These are phyloP conservation scores for Cyberlindnera euphorbiiphila DNA, from an alignment of 805 yeast species.

Conservation along the genomic window DNA sequence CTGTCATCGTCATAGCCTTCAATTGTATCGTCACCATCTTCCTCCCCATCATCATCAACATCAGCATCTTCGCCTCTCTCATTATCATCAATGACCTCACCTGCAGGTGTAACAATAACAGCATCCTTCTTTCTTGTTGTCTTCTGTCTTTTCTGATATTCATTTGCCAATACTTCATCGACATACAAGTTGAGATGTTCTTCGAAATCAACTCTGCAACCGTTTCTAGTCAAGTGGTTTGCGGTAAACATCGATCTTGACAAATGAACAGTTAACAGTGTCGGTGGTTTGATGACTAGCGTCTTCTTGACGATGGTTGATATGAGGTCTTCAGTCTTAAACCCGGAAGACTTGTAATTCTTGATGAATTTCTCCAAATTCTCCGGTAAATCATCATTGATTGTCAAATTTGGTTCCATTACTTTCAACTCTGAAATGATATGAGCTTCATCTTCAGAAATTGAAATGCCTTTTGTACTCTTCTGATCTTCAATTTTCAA, in stretches of 20 bases:
- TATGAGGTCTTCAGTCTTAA: conserved; percentile 43
- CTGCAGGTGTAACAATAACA: conserved; percentile 13
- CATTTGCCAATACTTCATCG: conserved; percentile 34
- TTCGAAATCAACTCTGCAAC: conserved; percentile 65
- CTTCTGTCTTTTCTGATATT: conserved; percentile 28
- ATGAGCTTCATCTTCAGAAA: conserved; percentile 29
- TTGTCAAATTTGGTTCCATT: conserved; percentile 37
- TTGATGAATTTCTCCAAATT: conserved; percentile 46
- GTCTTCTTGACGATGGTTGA: conserved; percentile 68
- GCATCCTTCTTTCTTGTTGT: conserved; percentile 18
- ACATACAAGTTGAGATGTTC: conserved; percentile 49
- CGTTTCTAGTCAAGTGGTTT: conserved; percentile 63
- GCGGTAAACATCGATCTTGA: conserved; percentile 79
- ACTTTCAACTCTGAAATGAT: conserved; percentile 34
- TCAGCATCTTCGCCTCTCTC: conserved; percentile 20
- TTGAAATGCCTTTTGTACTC: conserved; percentile 8
- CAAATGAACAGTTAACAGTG: conserved; percentile 71
- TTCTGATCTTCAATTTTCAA: conserved; percentile 32
- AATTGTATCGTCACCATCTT: conserved; percentile 59
- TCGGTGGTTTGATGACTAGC: conserved; percentile 61
- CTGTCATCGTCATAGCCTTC: conserved; percentile 30
- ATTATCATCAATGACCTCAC: conserved; percentile 8
- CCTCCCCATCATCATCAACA: conserved; percentile 31
- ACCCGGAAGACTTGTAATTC: conserved; percentile 40
- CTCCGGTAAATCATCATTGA: conserved; percentile 63